Conservation (phyloP, 2,329 filamentous ascomycete species). For the Helotiales sp. region DNA sequence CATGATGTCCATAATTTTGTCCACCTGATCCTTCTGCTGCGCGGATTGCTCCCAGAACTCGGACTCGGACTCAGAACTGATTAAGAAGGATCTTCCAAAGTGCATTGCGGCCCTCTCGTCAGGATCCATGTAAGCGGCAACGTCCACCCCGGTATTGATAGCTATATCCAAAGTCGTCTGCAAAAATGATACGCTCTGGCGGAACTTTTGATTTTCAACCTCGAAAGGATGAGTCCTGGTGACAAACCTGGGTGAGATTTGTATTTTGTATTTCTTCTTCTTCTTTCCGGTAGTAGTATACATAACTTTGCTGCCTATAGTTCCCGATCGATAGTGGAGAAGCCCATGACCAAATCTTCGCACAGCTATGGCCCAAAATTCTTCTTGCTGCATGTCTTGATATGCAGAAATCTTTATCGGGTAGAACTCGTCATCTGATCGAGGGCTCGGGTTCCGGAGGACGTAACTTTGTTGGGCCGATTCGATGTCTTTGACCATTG, state of each 20-base stretch:
- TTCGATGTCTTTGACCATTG: not conserved
- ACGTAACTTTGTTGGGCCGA: not conserved
- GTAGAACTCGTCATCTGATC: constrained; percentile 5
- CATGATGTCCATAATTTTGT: not conserved
- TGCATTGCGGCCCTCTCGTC: constrained; percentile 3
- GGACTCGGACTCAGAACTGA: constrained; percentile 1
- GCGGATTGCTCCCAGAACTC: constrained; percentile 4
- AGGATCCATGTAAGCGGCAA: not conserved
- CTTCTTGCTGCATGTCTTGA: constrained; percentile 23
- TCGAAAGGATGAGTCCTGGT: not conserved
- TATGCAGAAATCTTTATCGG: constrained; percentile 22
- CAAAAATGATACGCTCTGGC: not conserved
- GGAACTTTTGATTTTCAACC: not conserved
- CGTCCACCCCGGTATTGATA: too few relatives aligned
- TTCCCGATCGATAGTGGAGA: constrained; percentile 13
- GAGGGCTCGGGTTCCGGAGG: constrained; percentile 10
- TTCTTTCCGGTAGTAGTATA: not conserved
- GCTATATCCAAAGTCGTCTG: not conserved
- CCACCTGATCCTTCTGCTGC: not conserved
- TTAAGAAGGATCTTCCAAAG: constrained; percentile 2
- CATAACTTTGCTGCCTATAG: constrained; percentile 1
- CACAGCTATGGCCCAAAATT: constrained; percentile 22
- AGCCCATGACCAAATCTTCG: constrained; percentile 13
- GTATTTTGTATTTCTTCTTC: not conserved
- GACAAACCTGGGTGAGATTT: not conserved